Evolutionary conservation across 306 rosid genomes (phyloP).

Genomic region (Fragaria nilgerrensis): DNA sequence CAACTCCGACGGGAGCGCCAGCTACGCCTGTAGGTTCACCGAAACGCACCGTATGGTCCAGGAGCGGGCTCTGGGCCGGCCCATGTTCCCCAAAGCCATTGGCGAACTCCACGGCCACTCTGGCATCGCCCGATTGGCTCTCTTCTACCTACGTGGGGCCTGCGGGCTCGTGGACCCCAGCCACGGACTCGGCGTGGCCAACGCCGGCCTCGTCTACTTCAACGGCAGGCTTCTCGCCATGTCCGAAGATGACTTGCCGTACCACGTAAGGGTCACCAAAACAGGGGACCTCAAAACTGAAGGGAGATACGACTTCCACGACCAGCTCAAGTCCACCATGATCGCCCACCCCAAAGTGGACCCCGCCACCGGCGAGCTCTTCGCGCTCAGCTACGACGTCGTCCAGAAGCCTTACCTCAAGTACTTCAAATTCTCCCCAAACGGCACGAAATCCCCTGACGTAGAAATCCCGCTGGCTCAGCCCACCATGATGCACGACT

Average conservation of each 20-base stretch:
- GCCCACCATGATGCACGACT: constrained; percentile 95
- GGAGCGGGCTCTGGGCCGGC: constrained; percentile 61
- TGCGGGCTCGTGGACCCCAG: constrained; percentile 62
- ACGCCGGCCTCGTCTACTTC: constrained; percentile 91
- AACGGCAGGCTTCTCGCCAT: constrained; percentile 69
- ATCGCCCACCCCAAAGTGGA: constrained; percentile 91
- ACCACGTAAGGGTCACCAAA: constrained; percentile 55
- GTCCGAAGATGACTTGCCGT: constrained; percentile 82
- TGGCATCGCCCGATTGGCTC: constrained; percentile 75
- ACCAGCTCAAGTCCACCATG: constrained; percentile 67
- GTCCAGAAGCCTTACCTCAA: constrained; percentile 74
- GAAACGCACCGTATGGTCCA: constrained; percentile 70
- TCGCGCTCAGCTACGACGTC: constrained; percentile 65
- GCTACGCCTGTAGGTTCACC: constrained; percentile 86
- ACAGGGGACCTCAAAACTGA: constrained; percentile 72
- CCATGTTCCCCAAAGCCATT: constrained; percentile 87
- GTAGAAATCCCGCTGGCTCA: constrained; percentile 59
- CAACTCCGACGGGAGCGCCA: constrained; percentile 36
- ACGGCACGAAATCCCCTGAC: constrained; percentile 66
- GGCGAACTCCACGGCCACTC: constrained; percentile 98
- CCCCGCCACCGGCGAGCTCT: constrained; percentile 61
- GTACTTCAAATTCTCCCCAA: constrained; percentile 56
- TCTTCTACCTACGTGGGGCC: constrained; percentile 68
- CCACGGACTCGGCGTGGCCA: constrained; percentile 86
- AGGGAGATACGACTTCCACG: constrained; percentile 63